A percentile compares a stretch with the other conserved stretches of the same genome.
Evolutionary conservation across 2,329 filamentous ascomycete genomes (phyloP).

Genomic region (Lasiodiplodia citricola): DNA sequence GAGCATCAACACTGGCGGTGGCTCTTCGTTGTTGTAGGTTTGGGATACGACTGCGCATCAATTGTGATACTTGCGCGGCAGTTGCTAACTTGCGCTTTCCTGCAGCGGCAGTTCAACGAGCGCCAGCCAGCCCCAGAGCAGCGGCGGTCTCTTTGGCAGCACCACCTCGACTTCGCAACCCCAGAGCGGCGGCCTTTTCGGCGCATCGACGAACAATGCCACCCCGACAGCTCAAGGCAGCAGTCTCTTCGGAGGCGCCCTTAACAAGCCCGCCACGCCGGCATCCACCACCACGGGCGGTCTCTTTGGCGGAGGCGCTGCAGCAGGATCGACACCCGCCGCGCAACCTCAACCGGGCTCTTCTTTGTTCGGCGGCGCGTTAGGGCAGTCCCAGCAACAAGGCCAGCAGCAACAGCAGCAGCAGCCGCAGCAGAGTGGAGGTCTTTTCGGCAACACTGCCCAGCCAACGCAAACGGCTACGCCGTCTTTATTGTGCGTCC

Average conservation of each 20-base stretch:
- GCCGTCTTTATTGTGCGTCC: slow-evolving; percentile 46
- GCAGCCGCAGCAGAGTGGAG: slow-evolving; percentile 36
- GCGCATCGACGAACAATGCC: slow-evolving; percentile 31
- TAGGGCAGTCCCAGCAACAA: slow-evolving; percentile 38
- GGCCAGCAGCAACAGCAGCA: slow-evolving; percentile 30
- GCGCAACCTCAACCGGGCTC: slow-evolving; percentile 33
- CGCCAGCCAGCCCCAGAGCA: slow-evolving; percentile 29
- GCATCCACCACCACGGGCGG: slow-evolving; percentile 31
- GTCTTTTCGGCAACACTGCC: slow-evolving; percentile 39
- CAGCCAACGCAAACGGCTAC: slow-evolving; percentile 35
- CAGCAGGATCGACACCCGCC: slow-evolving; percentile 30
- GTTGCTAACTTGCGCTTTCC: slow-evolving; percentile 14
- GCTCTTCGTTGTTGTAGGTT: slow-evolving; percentile 20
- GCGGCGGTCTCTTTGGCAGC: slow-evolving; percentile 36
- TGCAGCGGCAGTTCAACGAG: slow-evolving; percentile 30
- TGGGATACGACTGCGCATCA: not conserved
- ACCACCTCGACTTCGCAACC: slow-evolving; percentile 32
- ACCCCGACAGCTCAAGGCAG: slow-evolving; percentile 31
- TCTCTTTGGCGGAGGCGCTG: slow-evolving; percentile 43
- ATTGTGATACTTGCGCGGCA: not conserved
- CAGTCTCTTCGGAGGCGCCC: slow-evolving; percentile 44
- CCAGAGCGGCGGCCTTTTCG: slow-evolving; percentile 36
- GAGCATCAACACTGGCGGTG: slow-evolving; percentile 59
- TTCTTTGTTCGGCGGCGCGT: slow-evolving; percentile 42
- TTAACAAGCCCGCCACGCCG: slow-evolving; percentile 40